A percentile compares a stretch with the other conserved stretches of the same genome.
phyloP scores from a whole-genome alignment of 2,329 filamentous ascomycete species.

The Verticillium albo-atrum region DNA sequence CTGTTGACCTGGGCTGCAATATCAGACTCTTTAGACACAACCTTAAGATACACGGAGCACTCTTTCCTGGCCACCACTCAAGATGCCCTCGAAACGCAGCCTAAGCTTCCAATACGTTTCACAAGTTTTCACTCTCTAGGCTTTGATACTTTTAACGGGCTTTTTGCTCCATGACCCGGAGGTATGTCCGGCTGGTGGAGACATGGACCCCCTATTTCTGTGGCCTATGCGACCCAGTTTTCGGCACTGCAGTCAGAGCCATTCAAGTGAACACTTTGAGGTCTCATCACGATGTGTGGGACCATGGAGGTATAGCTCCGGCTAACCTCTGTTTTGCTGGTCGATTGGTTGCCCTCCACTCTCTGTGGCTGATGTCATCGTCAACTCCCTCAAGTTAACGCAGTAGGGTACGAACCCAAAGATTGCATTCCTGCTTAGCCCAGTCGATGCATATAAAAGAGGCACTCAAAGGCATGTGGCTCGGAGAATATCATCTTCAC shows the following conservation, averaged over 20 bases:
- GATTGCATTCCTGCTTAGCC: no score
- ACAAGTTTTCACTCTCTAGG: background rate
- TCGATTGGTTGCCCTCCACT: background rate
- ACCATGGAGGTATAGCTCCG: background rate
- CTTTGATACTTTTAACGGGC: background rate
- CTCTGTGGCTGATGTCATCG: background rate
- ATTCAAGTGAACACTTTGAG: background rate
- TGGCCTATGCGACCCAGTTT: background rate
- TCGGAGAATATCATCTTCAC: no score
- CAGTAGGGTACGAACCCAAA: no score
- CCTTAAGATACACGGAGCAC: no score
- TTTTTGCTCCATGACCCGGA: background rate
- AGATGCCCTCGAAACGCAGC: no score
- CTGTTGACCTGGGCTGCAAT: no score
- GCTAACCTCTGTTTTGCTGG: background rate
- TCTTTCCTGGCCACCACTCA: no score
- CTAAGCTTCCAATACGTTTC: background rate
- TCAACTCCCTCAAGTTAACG: no score
- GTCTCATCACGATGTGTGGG: background rate
- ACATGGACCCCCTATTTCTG: no score
- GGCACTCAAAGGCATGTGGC: no score
- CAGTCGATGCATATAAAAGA: no score
- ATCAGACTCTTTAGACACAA: no score
- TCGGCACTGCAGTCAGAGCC: background rate
- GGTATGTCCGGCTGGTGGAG: background rate